phyloP scores from a whole-genome alignment of 2,329 filamentous ascomycete species.

The Monosporascus sp. region DNA sequence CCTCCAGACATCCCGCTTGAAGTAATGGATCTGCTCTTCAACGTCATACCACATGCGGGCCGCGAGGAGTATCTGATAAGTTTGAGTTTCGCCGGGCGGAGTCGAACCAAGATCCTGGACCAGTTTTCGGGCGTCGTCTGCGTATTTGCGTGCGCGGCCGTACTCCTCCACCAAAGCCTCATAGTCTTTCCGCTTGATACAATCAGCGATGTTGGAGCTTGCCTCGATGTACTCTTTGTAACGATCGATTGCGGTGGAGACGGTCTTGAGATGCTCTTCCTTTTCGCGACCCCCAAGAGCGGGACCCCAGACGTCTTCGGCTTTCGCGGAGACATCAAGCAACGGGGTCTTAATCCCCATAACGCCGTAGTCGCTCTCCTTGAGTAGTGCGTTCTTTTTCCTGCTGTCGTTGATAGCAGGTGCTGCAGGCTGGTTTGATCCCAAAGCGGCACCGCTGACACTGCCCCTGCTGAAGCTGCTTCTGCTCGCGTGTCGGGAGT shows the following conservation, averaged over 20 bases:
- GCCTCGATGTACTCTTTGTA: conserved; percentile 80
- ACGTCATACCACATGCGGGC: conserved; percentile 95
- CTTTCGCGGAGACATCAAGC: conserved; percentile 85
- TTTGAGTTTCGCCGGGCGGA: conserved; percentile 68
- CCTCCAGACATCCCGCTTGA: conserved; percentile 89
- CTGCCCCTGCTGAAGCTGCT: conserved; percentile 59
- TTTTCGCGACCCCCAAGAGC: conserved; percentile 87
- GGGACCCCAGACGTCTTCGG: conserved; percentile 95
- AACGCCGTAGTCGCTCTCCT: conserved; percentile 89
- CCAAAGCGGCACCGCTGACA: conserved; percentile 30
- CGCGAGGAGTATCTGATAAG: conserved; percentile 82
- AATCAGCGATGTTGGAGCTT: conserved; percentile 70
- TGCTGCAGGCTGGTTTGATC: conserved; percentile 34
- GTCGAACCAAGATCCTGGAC: conserved; percentile 50
- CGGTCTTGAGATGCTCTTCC: conserved; percentile 77
- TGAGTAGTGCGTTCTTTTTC: conserved; percentile 85
- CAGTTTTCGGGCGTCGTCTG: conserved; percentile 69
- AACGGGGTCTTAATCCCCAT: conserved; percentile 83
- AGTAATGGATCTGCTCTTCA: conserved; percentile 75
- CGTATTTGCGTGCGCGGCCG: conserved; percentile 72
- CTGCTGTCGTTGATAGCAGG: conserved; percentile 46
- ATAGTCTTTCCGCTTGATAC: conserved; percentile 87
- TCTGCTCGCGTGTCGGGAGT: conserved; percentile 64
- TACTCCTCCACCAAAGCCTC: conserved; percentile 85
- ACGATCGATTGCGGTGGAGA: conserved; percentile 70